These are phyloP conservation scores for Kazachstania taianensis DNA, from an alignment of 805 yeast species.

Conservation along the genomic window DNA sequence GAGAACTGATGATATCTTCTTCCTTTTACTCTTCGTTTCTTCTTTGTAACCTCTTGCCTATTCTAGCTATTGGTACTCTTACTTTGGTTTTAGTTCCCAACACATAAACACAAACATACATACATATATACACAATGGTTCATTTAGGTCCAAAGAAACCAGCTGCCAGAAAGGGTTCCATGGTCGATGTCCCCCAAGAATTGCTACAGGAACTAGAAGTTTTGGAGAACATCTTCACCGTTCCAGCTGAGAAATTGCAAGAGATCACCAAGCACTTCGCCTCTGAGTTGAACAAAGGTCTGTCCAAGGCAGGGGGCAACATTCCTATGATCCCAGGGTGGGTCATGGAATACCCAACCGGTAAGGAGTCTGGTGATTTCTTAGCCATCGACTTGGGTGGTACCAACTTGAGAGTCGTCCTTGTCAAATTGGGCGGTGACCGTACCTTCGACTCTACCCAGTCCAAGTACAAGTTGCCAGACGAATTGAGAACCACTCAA, in stretches of 20 bases:
- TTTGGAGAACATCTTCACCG: conserved; percentile 53
- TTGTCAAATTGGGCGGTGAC: conserved; percentile 74
- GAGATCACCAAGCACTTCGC: conserved; percentile 68
- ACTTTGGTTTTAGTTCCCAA: not conserved
- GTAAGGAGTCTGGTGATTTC: conserved; percentile 80
- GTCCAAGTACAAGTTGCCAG: conserved; percentile 76
- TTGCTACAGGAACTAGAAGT: conserved; percentile 48
- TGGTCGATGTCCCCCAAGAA: conserved; percentile 57
- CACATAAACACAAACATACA: no score
- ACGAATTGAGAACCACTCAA: conserved; percentile 63
- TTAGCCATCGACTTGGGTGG: conserved; percentile 96
- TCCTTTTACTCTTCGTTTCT: not conserved
- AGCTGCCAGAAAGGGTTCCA: conserved; percentile 62
- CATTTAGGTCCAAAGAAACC: conserved; percentile 79
- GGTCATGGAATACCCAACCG: conserved; percentile 91
- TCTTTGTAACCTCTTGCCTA: not conserved
- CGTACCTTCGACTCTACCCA: conserved; percentile 78
- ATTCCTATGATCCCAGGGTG: conserved; percentile 97
- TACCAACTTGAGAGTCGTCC: conserved; percentile 87
- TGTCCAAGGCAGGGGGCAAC: conserved; percentile 64
- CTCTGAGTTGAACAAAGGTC: conserved; percentile 71
- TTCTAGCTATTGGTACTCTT: not conserved
- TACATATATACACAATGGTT: conserved; percentile 43
- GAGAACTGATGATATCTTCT: no score
- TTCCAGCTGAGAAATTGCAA: conserved; percentile 49